Percentiles rank a stretch among this genome's conserved stretches.
phyloP scores from a whole-genome alignment of 768 basidiomycete species.

The Leccinum subgranulosum region DNA sequence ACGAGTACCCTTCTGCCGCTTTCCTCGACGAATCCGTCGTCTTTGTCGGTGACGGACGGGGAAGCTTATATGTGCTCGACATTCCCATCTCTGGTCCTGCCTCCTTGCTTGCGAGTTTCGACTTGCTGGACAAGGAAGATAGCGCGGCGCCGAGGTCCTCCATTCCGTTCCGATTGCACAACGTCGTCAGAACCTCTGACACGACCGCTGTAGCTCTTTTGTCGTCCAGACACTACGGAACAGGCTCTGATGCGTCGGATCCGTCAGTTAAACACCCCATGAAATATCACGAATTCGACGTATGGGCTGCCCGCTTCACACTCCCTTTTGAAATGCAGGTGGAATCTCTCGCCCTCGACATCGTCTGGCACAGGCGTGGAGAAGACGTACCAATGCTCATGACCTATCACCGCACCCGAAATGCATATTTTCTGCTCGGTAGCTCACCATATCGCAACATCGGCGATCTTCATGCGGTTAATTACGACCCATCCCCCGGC shows the following conservation, averaged over 20 bases:
- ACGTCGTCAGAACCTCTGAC: constrained; percentile 35
- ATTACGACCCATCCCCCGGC: constrained; percentile 58
- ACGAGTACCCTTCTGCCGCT: constrained; percentile 72
- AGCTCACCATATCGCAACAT: constrained; percentile 51
- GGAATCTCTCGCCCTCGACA: constrained; percentile 40
- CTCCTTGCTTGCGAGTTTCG: constrained; percentile 50
- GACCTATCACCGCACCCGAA: constrained; percentile 42
- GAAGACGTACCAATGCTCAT: constrained; percentile 65
- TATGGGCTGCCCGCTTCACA: constrained; percentile 58
- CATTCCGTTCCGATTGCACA: constrained; percentile 40
- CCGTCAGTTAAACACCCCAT: constrained; percentile 18
- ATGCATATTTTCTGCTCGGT: constrained; percentile 56
- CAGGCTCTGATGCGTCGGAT: constrained; percentile 17
- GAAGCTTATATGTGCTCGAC: constrained; percentile 60
- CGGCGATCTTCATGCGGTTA: constrained; percentile 27
- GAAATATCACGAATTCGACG: constrained; percentile 52
- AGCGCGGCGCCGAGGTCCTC: constrained; percentile 21
- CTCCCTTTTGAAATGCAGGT: constrained; percentile 37
- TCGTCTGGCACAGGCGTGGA: constrained; percentile 70
- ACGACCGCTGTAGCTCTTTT: constrained; percentile 45
- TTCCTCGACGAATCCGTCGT: constrained; percentile 50
- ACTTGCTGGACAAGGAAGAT: constrained; percentile 31
- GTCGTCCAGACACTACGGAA: constrained; percentile 54
- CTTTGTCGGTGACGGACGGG: constrained; percentile 68
- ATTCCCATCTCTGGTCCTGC: constrained; percentile 39